phyloP scores from a whole-genome alignment of 164 flowering plant species.

The Houttuynia cordata region DNA sequence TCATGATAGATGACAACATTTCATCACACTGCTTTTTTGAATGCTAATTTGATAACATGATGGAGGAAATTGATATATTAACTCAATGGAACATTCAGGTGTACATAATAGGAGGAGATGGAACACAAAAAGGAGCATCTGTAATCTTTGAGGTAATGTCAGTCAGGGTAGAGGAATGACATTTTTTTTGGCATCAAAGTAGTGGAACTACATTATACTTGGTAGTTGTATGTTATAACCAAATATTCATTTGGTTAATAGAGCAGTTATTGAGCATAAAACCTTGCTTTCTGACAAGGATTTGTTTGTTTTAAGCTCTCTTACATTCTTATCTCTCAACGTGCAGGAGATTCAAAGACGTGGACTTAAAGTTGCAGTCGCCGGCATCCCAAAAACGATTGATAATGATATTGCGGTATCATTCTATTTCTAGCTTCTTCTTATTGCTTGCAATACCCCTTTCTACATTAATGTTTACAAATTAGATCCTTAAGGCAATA shows the following conservation, averaged over 20 bases:
- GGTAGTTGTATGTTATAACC: neutral
- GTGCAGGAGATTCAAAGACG: slow-evolving; percentile 56
- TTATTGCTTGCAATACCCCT: too few relatives aligned
- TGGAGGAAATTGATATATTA: too few relatives aligned
- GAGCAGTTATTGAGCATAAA: neutral
- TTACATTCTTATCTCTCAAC: neutral
- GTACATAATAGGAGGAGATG: slow-evolving; percentile 83
- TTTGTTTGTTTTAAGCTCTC: neutral
- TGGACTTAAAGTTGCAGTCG: slow-evolving; percentile 62
- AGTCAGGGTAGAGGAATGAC: neutral
- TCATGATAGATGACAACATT: neutral
- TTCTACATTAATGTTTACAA: neutral
- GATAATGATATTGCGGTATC: slow-evolving; percentile 80
- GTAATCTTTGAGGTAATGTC: slow-evolving; percentile 54
- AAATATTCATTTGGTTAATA: too few relatives aligned
- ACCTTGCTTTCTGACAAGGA: neutral
- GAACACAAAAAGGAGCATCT: slow-evolving; percentile 79
- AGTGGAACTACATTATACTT: too few relatives aligned
- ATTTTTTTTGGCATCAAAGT: too few relatives aligned
- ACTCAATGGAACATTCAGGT: slow-evolving; percentile 30
- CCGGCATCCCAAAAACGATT: slow-evolving; percentile 80
- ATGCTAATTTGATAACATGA: too few relatives aligned
- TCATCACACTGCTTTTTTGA: too few relatives aligned
- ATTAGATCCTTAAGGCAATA: neutral
- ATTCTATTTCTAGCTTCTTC: too few relatives aligned